Evolutionary conservation across 129 eudicot genomes (phyloP), one percentile per base, ranked within the genome.

Genomic region (Lonicera japonica): DNA sequence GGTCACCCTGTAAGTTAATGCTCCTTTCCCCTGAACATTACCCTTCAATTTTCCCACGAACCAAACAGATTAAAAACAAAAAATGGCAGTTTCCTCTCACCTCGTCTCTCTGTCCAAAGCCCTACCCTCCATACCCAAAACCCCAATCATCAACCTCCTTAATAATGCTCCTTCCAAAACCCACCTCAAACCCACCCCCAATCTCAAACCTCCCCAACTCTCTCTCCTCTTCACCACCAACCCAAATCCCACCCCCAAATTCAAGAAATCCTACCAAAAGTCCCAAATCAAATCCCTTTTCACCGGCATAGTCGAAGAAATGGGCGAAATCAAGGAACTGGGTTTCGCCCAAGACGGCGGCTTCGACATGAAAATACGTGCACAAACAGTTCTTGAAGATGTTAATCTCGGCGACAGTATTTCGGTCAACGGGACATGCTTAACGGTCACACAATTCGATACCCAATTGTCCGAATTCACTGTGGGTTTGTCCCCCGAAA

Each of bases 261-360:
- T 53, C n/a, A n/a, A n/a, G n/a, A 15, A 18, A 16, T 20, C 51
- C 70, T 38, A 39, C 11, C 64, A 41, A 29, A n/a, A n/a, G n/a
- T 54, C 19, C 53, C 75, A 73, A 50, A 71, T 85, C 17, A 73
- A 56, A 34, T 77, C 91, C 46, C 82, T 89, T 14, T 89, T 89
- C 70, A 89, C 95, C 0, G 97, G 97, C 52, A 89, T 89, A 38
- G 95, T 89, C 0, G 97, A 89, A 69, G 97, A 90, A 70, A 77
- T 90, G 78, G 97, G 97, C 19, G 40, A 87, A 73, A 64, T 90
- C 15, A 74, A 70, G 60, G 59, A 83, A 4, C 62, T 90, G 43
- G 95, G 91, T 6, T 75, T 70, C 63, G 81, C 65, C 48, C 54
- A 80, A 64, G 65, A 68, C 18, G 78, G 82, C 18, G 78, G 92